Conservation (phyloP, 164 flowering plant species). For the Kalanchoe fedtschenkoi region DNA sequence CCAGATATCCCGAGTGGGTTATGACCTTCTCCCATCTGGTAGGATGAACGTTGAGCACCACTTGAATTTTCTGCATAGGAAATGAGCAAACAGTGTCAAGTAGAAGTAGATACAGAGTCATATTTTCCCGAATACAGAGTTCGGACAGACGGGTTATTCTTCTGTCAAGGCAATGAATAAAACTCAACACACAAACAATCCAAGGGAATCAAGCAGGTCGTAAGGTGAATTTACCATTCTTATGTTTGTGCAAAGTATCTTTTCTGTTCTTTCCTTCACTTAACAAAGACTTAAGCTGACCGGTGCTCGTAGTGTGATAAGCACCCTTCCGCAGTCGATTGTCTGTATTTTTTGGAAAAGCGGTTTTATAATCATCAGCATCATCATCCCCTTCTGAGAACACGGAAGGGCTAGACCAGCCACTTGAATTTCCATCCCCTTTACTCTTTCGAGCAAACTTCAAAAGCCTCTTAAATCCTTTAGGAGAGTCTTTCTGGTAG, state of each 20-base stretch:
- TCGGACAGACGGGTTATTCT: background rate
- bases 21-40: background rate
- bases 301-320: constrained; percentile 35
- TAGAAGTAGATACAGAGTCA: background rate
- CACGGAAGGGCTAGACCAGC: constrained; percentile 69
- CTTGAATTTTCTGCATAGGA: background rate
- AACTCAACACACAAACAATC: background rate
- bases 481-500: constrained; percentile 76
- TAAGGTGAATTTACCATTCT: constrained; percentile 21
- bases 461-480: constrained; percentile 81
- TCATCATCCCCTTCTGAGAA: constrained; percentile 86
- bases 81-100: background rate
- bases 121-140: background rate
- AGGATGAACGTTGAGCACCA: background rate
- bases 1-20: background rate
- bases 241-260: constrained; percentile 21
- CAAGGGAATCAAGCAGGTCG: constrained; percentile 4
- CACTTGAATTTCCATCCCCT: constrained; percentile 44
- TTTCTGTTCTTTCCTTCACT: constrained; percentile 23
- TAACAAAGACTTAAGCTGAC: constrained; percentile 26
- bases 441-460: constrained; percentile 81
- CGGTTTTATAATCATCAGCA: constrained; percentile 47
- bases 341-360: constrained; percentile 39
- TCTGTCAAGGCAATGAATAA: background rate
- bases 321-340: constrained; percentile 47